Conservation (phyloP, 2,329 filamentous ascomycete species). For the Trichophyton verrucosum region DNA sequence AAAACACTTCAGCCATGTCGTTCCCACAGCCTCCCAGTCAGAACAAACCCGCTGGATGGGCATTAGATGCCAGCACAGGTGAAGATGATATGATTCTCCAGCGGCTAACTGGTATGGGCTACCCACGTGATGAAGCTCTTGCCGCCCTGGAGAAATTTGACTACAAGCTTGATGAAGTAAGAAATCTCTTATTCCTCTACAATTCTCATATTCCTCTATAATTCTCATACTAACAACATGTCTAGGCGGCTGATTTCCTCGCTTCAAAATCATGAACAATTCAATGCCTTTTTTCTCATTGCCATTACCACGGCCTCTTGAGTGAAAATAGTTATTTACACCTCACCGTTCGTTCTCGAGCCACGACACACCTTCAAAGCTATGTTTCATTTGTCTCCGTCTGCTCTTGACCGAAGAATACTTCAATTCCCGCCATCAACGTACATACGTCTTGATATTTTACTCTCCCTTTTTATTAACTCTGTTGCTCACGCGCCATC, state of each 20-base stretch:
- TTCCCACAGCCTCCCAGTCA: constrained; percentile 17
- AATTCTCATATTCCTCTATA: background rate
- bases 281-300: background rate
- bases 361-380: background rate
- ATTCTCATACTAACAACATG: background rate
- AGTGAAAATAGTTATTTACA: background rate
- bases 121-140: constrained; percentile 59
- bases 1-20: constrained; percentile 4
- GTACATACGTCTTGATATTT: background rate
- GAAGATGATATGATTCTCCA: constrained; percentile 89
- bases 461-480: background rate
- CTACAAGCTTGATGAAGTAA: constrained; percentile 88
- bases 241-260: constrained; percentile 30
- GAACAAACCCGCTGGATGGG: constrained; percentile 44
- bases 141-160: constrained; percentile 84
- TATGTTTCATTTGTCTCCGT: background rate
- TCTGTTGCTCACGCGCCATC: background rate
- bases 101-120: constrained; percentile 82
- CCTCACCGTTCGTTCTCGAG: background rate
- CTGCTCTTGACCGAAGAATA: background rate
- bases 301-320: background rate
- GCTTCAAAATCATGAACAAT: constrained; percentile 28
- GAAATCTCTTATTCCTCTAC: constrained; percentile 21
- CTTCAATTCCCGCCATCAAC: background rate
- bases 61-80: constrained; percentile 59